These are phyloP conservation scores for Cladosporium velox DNA, from an alignment of 2,329 filamentous ascomycete species.

Conservation along the genomic window DNA sequence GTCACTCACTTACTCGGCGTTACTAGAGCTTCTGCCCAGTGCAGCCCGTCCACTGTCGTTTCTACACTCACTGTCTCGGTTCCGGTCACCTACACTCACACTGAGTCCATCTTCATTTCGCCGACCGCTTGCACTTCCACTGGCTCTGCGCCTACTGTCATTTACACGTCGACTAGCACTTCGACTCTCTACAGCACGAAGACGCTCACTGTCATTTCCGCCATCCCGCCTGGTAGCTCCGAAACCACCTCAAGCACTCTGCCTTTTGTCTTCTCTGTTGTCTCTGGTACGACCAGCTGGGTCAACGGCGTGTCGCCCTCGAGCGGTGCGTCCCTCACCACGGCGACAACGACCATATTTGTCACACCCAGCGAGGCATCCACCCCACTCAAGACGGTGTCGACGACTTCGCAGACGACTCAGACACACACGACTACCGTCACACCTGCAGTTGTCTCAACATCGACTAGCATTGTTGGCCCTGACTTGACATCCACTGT, in stretches of 20 bases:
- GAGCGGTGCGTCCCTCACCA: slow-evolving; percentile 28
- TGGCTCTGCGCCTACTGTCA: slow-evolving; percentile 5
- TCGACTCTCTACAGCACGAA: slow-evolving; percentile 21
- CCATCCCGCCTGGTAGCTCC: slow-evolving; percentile 20
- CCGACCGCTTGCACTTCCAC: slow-evolving; percentile 14
- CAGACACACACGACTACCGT: slow-evolving; percentile 22
- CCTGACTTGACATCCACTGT: slow-evolving; percentile 31
- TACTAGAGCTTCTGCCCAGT: slow-evolving; percentile 34
- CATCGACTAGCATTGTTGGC: slow-evolving; percentile 29
- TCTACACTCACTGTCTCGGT: slow-evolving; percentile 32
- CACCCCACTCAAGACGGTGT: slow-evolving; percentile 22
- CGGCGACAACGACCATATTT: slow-evolving; percentile 29
- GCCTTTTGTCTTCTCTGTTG: slow-evolving; percentile 23
- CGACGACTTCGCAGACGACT: slow-evolving; percentile 20
- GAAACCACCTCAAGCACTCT: slow-evolving; percentile 12
- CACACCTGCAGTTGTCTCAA: slow-evolving; percentile 32
- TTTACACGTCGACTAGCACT: slow-evolving; percentile 23
- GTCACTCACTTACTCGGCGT: slow-evolving; percentile 34
- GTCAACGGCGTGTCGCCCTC: slow-evolving; percentile 30
- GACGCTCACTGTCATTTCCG: slow-evolving; percentile 29
- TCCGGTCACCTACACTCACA: slow-evolving; percentile 22
- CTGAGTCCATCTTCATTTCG: slow-evolving; percentile 15
- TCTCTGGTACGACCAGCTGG: slow-evolving; percentile 32
- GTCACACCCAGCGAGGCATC: slow-evolving; percentile 23
- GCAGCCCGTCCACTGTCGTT: slow-evolving; percentile 32